These are phyloP conservation scores for Arabidopsis suecica DNA, from an alignment of 345 rosid genomes.

Conservation along the genomic window DNA sequence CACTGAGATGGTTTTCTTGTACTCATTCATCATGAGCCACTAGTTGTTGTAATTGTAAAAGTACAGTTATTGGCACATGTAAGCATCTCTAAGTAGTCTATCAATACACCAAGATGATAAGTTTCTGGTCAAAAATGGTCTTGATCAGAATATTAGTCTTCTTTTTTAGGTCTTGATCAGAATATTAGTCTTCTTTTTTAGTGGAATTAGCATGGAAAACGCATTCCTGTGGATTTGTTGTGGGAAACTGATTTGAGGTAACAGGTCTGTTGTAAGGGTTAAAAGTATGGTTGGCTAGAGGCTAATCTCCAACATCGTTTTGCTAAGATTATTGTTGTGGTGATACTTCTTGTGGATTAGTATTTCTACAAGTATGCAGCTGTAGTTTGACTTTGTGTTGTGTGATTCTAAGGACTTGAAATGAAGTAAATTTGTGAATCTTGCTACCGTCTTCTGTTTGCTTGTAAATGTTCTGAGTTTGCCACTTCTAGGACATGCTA, in stretches of 20 bases:
- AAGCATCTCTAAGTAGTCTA: neutral
- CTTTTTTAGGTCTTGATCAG: slow-evolving; percentile 22
- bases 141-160: slow-evolving; percentile 21
- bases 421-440: neutral
- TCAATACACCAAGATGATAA: slow-evolving; percentile 3
- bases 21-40: too few relatives aligned
- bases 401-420: slow-evolving; percentile 24
- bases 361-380: neutral
- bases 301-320: neutral
- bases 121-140: slow-evolving; percentile 27
- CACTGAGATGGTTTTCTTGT: neutral
- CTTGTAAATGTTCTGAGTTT: slow-evolving; percentile 13
- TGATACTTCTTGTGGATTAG: slow-evolving; percentile 5
- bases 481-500: slow-evolving; percentile 9
- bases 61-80: too few relatives aligned
- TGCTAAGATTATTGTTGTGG: slow-evolving; percentile 11
- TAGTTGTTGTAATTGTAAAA: too few relatives aligned
- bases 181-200: slow-evolving; percentile 6
- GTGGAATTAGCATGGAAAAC: neutral
- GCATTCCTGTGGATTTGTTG: neutral
- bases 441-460: slow-evolving; percentile 25
- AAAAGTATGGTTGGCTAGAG: slow-evolving; percentile 24
- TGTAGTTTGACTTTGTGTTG: slow-evolving; percentile 2
- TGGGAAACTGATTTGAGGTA: slow-evolving; percentile 6
- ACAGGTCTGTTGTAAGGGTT: slow-evolving; percentile 4